A percentile compares a stretch with the other conserved stretches of the same genome.
phyloP scores from a whole-genome alignment of 345 rosid genomes.

The Mallotus nudiflorus region DNA sequence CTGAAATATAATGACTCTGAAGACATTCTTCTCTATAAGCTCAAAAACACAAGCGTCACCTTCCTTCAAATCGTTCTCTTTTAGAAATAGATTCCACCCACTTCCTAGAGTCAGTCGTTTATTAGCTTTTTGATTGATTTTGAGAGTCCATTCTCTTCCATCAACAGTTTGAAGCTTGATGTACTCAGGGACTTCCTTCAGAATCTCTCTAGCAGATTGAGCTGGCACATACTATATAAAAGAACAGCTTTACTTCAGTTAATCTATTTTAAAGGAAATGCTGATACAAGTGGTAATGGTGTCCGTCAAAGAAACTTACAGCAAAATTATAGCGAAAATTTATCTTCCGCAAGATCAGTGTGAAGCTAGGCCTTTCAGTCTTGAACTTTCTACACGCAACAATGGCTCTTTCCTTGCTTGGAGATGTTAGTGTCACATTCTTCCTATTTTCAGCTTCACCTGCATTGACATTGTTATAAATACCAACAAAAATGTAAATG shows the following conservation, averaged over 20 bases:
- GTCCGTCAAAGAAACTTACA: too few species aligned
- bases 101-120: not conserved
- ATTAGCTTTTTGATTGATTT: too few species aligned
- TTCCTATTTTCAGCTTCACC: too few species aligned
- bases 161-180: conserved; percentile 1
- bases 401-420: conserved; percentile 22
- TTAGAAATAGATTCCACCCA: not conserved
- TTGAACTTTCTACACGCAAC: conserved; percentile 31
- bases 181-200: not conserved
- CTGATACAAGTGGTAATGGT: too few species aligned
- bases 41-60: conserved; percentile 15
- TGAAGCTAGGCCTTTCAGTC: conserved; percentile 40
- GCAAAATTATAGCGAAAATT: conserved; percentile 19
- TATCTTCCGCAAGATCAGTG: conserved; percentile 26
- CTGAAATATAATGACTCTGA: too few species aligned
- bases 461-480: too few species aligned
- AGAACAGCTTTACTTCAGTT: too few species aligned
- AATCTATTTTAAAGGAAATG: too few species aligned
- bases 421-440: too few species aligned
- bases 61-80: conserved; percentile 8
- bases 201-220: not conserved
- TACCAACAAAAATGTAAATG: too few species aligned
- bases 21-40: not conserved
- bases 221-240: not conserved
- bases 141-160: not conserved